phyloP scores from a whole-genome alignment of 805 yeast genomes.

The Cyberlindnera suaveolens region DNA sequence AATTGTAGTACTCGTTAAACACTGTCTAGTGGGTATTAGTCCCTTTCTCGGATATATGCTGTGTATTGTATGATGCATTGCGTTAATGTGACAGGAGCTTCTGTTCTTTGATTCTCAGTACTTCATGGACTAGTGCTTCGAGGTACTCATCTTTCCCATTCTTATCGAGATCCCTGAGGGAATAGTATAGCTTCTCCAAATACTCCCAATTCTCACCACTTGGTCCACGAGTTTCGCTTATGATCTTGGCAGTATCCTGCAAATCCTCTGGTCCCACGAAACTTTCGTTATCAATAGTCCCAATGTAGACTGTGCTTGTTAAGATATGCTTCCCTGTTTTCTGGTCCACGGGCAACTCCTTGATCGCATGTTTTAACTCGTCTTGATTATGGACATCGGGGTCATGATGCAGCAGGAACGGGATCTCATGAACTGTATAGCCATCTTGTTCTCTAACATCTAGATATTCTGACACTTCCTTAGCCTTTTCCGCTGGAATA shows the following conservation, averaged over 20 bases:
- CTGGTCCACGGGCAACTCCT: conserved; percentile 24
- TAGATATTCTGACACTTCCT: conserved; percentile 57
- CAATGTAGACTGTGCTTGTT: conserved; percentile 69
- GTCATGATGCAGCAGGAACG: conserved; percentile 44
- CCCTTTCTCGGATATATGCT: neutral
- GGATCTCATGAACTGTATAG: conserved; percentile 62
- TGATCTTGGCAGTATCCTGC: conserved; percentile 51
- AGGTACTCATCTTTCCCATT: conserved; percentile 16
- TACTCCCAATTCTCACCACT: conserved; percentile 80
- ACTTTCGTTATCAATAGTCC: conserved; percentile 73
- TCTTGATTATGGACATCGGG: conserved; percentile 1
- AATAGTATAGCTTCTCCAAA: conserved; percentile 44
- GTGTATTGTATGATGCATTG: neutral
- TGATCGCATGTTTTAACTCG: conserved; percentile 7
- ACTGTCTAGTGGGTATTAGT: too few relatives aligned
- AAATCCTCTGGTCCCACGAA: conserved; percentile 79
- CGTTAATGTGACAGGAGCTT: too few relatives aligned
- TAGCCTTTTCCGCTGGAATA: conserved; percentile 58
- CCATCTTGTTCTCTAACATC: conserved; percentile 89
- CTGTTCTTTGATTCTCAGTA: conserved; percentile 1
- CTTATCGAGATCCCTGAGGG: conserved; percentile 32
- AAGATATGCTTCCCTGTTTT: conserved; percentile 36
- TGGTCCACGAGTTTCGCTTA: conserved; percentile 58
- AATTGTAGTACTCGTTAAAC: too few relatives aligned
- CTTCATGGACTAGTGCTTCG: conserved; percentile 14